phyloP scores from a whole-genome alignment of 73 alveolate genomes.

The Paramecium sexaurelia region DNA sequence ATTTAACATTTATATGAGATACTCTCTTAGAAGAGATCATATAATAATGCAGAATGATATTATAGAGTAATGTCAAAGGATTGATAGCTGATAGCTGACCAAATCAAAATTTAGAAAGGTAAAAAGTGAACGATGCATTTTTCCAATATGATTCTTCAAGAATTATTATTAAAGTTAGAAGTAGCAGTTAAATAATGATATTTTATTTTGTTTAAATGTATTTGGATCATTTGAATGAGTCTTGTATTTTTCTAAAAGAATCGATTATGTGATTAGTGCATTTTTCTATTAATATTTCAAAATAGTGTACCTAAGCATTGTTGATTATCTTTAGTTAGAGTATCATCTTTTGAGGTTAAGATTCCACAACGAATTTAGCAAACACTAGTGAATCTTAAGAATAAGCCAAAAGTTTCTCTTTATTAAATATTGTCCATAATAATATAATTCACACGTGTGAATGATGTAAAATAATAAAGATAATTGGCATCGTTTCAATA shows the following conservation, averaged over 20 bases:
- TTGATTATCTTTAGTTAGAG: neutral
- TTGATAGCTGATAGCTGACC: neutral
- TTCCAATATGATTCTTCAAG: neutral
- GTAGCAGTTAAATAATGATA: neutral
- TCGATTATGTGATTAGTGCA: slow-evolving; percentile 21
- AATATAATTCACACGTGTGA: slow-evolving; percentile 25
- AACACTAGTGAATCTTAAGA: neutral
- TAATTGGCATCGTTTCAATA: neutral
- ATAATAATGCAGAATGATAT: neutral
- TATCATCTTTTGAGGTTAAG: neutral
- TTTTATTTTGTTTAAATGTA: neutral
- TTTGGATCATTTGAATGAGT: slow-evolving; percentile 18
- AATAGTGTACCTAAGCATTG: neutral
- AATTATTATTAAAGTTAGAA: neutral
- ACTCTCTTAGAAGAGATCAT: slow-evolving; percentile 1
- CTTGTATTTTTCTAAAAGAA: neutral
- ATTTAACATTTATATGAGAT: neutral
- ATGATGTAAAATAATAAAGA: neutral
- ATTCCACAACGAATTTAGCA: neutral
- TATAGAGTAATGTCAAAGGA: slow-evolving; percentile 5
- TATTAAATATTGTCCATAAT: slow-evolving; percentile 45
- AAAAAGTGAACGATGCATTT: neutral
- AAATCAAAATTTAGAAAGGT: neutral
- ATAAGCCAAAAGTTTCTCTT: slow-evolving; percentile 26
- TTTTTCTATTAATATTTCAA: neutral